phyloP scores from a whole-genome alignment of 2,329 filamentous ascomycete genomes.

The Trichoderma aggressivum region DNA sequence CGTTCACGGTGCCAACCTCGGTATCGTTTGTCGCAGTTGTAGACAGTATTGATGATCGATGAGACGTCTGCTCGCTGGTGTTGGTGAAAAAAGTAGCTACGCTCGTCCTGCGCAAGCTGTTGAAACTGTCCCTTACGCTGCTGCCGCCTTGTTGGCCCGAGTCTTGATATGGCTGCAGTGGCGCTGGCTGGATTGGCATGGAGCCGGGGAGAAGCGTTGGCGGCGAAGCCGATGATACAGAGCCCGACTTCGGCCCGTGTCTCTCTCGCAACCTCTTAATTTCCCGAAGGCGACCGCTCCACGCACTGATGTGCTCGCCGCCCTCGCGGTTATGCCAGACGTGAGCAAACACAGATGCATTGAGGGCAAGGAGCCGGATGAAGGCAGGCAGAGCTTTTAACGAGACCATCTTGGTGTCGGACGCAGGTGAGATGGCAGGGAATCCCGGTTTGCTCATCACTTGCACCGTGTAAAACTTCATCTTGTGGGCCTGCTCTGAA shows the following conservation, averaged over 20 bases:
- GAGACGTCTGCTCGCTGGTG: conserved; percentile 54
- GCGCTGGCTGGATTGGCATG: conserved; percentile 23
- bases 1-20: conserved; percentile 41
- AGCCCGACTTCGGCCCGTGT: conserved; percentile 45
- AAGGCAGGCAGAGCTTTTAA: conserved; percentile 78
- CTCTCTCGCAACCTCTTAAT: conserved; percentile 78
- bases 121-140: conserved; percentile 59
- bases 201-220: conserved; percentile 28
- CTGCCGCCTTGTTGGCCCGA: conserved; percentile 42
- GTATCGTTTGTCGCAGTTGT: conserved; percentile 54
- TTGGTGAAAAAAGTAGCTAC: conserved; percentile 63
- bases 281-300: conserved; percentile 81
- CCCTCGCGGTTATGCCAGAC: conserved; percentile 80
- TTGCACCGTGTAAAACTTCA: conserved; percentile 79
- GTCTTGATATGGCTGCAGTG: conserved; percentile 22
- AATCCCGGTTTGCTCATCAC: conserved; percentile 86
- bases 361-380: conserved; percentile 83
- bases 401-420: conserved; percentile 84
- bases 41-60: conserved; percentile 56
- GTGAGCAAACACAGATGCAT: conserved; percentile 86
- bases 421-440: conserved; percentile 85
- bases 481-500: conserved; percentile 36
- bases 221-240: conserved; percentile 28
- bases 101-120: conserved; percentile 58
- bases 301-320: conserved; percentile 82